These are phyloP conservation scores for Clarkia xantiana DNA, from an alignment of 345 rosid genomes.

Conservation along the genomic window DNA sequence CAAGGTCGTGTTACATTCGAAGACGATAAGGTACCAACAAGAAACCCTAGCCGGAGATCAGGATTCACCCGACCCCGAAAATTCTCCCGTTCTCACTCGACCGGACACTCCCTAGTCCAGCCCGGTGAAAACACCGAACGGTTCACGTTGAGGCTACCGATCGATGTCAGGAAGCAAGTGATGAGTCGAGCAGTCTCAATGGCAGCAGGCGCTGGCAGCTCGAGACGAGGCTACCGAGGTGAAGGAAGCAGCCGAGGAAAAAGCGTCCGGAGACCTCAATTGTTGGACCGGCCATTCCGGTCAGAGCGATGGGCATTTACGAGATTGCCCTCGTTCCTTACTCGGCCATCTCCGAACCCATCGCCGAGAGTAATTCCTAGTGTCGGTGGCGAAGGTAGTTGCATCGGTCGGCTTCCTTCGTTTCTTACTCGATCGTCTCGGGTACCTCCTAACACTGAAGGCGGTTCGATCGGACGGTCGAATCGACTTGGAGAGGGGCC, in stretches of 20 bases:
- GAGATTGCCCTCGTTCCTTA: constrained; percentile 29
- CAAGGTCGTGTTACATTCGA: neutral
- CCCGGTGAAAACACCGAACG: constrained; percentile 59
- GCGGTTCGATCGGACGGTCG: neutral
- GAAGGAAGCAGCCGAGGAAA: constrained; percentile 35
- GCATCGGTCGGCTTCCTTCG: constrained; percentile 4
- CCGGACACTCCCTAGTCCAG: constrained; percentile 61
- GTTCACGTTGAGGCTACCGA: constrained; percentile 55
- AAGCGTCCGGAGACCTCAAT: constrained; percentile 16
- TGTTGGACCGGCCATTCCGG: constrained; percentile 13
- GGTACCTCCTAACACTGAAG: neutral
- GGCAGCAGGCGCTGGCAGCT: constrained; percentile 33
- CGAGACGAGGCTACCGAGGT: constrained; percentile 24
- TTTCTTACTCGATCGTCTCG: neutral
- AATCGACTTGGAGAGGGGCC: neutral
- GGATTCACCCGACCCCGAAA: constrained; percentile 13
- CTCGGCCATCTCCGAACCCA: constrained; percentile 24
- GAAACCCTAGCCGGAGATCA: constrained; percentile 31
- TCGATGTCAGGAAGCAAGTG: constrained; percentile 49
- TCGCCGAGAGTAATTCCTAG: constrained; percentile 21
- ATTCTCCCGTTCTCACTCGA: constrained; percentile 40
- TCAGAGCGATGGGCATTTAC: constrained; percentile 44
- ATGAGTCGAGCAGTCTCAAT: constrained; percentile 35
- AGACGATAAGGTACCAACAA: constrained; percentile 8
- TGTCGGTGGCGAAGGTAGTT: constrained; percentile 18